These are phyloP conservation scores for Suillus hirtellus DNA, from an alignment of 768 basidiomycete genomes.

Conservation along the genomic window DNA sequence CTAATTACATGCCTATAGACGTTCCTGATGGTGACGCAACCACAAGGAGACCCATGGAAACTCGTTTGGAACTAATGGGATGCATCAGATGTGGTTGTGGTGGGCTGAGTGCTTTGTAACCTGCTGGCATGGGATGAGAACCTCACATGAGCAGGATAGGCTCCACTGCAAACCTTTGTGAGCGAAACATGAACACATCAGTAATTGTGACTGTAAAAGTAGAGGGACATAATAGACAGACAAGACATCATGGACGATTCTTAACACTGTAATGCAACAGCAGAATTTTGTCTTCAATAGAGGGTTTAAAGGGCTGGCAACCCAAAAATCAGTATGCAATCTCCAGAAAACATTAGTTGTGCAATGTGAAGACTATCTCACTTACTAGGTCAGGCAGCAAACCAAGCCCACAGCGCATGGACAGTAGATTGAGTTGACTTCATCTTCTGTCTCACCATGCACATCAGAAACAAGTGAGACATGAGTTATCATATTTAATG, in stretches of 20 bases:
- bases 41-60: no score
- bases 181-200: no score
- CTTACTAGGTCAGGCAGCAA: conserved; percentile 88
- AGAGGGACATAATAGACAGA: conserved; percentile 98
- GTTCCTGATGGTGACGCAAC: no score
- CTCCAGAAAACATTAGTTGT: conserved; percentile 38
- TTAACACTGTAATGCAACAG: no score
- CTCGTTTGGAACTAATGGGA: not conserved
- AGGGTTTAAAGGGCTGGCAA: conserved; percentile 74
- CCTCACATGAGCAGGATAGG: no score
- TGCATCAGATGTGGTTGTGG: not conserved
- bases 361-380: not conserved
- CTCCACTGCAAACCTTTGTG: no score
- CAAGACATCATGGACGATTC: conserved; percentile 82
- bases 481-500: conserved; percentile 91
- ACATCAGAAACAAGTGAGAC: conserved; percentile 97
- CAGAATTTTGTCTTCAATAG: conserved; percentile 87
- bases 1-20: no score
- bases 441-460: conserved; percentile 97
- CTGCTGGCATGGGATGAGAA: no score
- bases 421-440: conserved; percentile 99
- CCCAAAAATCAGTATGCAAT: conserved; percentile 90
- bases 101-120: no score
- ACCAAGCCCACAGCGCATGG: conserved; percentile 86
- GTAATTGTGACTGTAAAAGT: conserved; percentile 75